These are phyloP conservation scores for Alliaria petiolata DNA, from an alignment of 345 rosid species.

Conservation along the genomic window DNA sequence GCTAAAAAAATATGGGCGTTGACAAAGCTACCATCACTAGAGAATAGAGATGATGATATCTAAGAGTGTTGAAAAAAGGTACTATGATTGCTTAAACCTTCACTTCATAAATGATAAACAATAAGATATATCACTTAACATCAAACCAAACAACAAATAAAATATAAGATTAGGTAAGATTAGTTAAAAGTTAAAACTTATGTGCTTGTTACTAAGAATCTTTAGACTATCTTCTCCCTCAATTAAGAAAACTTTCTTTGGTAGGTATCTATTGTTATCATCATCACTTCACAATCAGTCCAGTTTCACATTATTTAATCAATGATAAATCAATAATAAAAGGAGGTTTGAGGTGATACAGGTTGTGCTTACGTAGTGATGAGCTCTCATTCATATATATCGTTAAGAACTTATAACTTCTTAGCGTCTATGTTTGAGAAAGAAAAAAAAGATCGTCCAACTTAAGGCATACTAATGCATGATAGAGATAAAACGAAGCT, in stretches of 20 bases:
- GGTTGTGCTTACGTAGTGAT: neutral
- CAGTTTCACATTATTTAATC: neutral
- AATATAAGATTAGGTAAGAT: constrained; percentile 3
- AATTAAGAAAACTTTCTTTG: constrained; percentile 16
- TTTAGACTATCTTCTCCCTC: constrained; percentile 23
- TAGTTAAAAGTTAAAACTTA: constrained; percentile 14
- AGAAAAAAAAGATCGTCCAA: neutral
- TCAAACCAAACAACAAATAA: neutral
- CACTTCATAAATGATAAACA: neutral
- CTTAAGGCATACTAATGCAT: neutral
- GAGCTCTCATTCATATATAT: neutral
- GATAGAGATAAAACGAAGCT: constrained; percentile 32
- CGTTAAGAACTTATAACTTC: neutral
- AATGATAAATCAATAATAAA: neutral
- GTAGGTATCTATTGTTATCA: constrained; percentile 19
- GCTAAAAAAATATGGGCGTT: neutral
- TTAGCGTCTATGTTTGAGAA: neutral
- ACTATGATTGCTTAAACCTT: neutral
- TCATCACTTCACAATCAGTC: constrained; percentile 8
- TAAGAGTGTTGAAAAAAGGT: neutral
- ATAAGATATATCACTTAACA: neutral
- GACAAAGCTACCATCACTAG: neutral
- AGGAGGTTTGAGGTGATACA: neutral
- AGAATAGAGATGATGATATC: neutral
- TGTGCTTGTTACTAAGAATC: constrained; percentile 18